These are phyloP conservation scores for Hypoxylon fuscum DNA, from an alignment of 495 filamentous ascomycete species.

Conservation along the genomic window DNA sequence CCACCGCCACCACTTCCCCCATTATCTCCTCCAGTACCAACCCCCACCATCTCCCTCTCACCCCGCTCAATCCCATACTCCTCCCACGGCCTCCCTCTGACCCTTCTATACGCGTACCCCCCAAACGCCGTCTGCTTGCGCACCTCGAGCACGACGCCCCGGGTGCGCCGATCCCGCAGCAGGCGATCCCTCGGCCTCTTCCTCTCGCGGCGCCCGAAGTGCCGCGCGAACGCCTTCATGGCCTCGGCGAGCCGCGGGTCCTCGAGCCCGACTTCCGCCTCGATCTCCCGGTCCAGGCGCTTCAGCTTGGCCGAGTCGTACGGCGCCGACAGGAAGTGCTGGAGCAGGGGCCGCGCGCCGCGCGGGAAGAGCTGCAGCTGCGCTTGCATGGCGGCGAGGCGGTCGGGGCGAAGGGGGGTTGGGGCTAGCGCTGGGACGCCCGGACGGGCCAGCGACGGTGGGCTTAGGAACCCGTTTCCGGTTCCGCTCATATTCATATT, in stretches of 20 bases:
- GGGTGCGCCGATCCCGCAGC: slow-evolving; percentile 73
- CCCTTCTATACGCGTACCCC: slow-evolving; percentile 83
- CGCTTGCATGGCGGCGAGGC: slow-evolving; percentile 40
- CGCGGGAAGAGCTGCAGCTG: slow-evolving; percentile 48
- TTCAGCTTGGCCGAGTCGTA: slow-evolving; percentile 54
- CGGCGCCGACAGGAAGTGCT: slow-evolving; percentile 51
- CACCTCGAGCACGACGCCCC: slow-evolving; percentile 73
- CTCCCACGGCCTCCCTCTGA: too few species aligned
- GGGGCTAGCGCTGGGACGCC: slow-evolving; percentile 2
- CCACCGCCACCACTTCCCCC: too few species aligned
- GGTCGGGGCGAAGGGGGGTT: slow-evolving; percentile 19
- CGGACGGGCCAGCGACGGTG: too few species aligned
- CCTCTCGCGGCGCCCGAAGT: slow-evolving; percentile 62
- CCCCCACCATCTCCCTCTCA: slow-evolving; percentile 1
- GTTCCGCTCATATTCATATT: too few species aligned
- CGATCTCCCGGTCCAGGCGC: slow-evolving; percentile 57
- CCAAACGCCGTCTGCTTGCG: slow-evolving; percentile 83
- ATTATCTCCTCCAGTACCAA: slow-evolving; percentile 3
- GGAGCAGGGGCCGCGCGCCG: slow-evolving; percentile 51
- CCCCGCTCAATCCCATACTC: too few species aligned
- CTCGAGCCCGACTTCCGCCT: slow-evolving; percentile 35
- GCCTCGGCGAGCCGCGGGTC: slow-evolving; percentile 44
- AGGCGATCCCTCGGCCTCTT: slow-evolving; percentile 82
- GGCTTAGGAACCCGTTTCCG: too few species aligned
- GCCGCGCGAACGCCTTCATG: slow-evolving; percentile 51